phyloP scores from a whole-genome alignment of 306 rosid species.

The Oemleria cerasiformis region DNA sequence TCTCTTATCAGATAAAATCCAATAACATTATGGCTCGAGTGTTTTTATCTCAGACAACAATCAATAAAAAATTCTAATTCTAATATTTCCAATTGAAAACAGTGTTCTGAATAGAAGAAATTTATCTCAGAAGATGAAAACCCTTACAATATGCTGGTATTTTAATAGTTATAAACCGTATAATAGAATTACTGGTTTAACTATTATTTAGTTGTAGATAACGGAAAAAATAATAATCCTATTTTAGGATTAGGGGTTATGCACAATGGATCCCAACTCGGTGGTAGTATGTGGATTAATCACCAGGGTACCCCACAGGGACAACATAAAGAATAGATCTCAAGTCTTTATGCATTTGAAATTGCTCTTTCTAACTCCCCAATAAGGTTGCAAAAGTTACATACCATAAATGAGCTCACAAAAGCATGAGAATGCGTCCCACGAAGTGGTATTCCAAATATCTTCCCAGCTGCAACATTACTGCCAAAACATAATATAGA shows the following conservation, averaged over 20 bases:
- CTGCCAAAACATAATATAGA: conserved; percentile 42
- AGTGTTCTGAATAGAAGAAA: not conserved
- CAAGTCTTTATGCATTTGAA: conserved; percentile 10
- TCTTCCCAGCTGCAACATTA: conserved; percentile 97
- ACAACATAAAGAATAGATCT: conserved; percentile 9
- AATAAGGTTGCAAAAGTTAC: conserved; percentile 39
- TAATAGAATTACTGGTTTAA: not conserved
- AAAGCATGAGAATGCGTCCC: conserved; percentile 99
- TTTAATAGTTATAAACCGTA: not conserved
- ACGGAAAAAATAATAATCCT: not conserved
- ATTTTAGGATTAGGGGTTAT: not conserved
- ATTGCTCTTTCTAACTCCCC: conserved; percentile 15
- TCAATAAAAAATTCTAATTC: not conserved
- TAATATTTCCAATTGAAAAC: not conserved
- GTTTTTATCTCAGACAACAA: not conserved
- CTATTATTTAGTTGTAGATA: not conserved
- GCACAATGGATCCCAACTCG: not conserved
- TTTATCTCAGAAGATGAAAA: not conserved
- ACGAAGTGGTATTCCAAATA: conserved; percentile 93
- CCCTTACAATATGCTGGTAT: not conserved
- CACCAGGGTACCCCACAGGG: not conserved
- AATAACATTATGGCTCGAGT: not conserved
- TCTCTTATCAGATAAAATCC: not conserved
- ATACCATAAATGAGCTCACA: conserved; percentile 94
- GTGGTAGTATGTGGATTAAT: not conserved